phyloP scores from a whole-genome alignment of 305 asterid species.

The Solanum aculeatissimum region DNA sequence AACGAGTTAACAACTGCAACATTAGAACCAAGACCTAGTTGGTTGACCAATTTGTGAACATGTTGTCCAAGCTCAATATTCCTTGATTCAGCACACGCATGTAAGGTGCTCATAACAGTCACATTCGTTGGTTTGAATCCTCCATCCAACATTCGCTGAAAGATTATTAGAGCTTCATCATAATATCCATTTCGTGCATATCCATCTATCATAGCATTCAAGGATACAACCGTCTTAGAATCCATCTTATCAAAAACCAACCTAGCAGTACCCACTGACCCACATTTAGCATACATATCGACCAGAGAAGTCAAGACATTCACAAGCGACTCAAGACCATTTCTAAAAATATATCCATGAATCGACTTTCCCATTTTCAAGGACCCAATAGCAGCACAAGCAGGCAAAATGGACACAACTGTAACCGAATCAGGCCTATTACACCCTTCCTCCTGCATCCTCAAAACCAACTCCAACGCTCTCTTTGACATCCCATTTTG shows the following conservation, averaged over 20 bases:
- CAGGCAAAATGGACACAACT: constrained; percentile 64
- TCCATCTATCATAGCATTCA: constrained; percentile 88
- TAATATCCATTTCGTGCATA: constrained; percentile 66
- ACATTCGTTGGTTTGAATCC: constrained; percentile 63
- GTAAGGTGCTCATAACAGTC: constrained; percentile 75
- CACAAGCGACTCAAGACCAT: constrained; percentile 40
- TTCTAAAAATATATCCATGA: constrained; percentile 50
- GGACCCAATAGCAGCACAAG: constrained; percentile 36
- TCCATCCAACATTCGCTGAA: constrained; percentile 51
- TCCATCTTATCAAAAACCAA: constrained; percentile 50
- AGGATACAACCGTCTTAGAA: constrained; percentile 56
- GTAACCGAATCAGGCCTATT: constrained; percentile 56
- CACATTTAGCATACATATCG: constrained; percentile 82
- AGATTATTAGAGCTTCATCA: constrained; percentile 56
- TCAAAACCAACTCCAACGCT: constrained; percentile 43
- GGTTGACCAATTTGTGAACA: constrained; percentile 42
- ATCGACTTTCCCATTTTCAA: constrained; percentile 46
- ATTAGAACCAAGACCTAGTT: constrained; percentile 36
- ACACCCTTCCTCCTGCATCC: constrained; percentile 43
- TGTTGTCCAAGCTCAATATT: constrained; percentile 51
- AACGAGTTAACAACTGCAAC: constrained; percentile 62
- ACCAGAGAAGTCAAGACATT: constrained; percentile 59
- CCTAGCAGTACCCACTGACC: constrained; percentile 30
- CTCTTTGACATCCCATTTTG: constrained; percentile 62
- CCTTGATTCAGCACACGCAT: constrained; percentile 54